These are phyloP conservation scores for Priceomyces castillae DNA, from an alignment of 805 yeast genomes.

Conservation along the genomic window DNA sequence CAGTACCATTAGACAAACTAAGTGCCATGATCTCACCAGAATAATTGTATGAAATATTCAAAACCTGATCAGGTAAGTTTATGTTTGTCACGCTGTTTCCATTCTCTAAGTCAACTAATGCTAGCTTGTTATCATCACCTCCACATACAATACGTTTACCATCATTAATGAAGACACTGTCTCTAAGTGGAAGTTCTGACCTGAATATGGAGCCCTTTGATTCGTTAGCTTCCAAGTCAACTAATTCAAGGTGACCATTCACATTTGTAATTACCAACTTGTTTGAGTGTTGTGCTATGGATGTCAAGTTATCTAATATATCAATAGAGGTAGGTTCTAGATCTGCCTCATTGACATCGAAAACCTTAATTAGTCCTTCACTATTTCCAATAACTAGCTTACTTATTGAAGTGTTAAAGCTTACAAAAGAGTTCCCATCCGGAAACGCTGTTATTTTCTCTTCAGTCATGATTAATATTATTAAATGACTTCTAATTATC, in stretches of 20 bases:
- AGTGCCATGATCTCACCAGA: slow-evolving; percentile 56
- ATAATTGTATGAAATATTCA: slow-evolving; percentile 54
- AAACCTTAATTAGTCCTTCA: slow-evolving; percentile 52
- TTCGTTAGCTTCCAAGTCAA: slow-evolving; percentile 27
- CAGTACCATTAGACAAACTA: slow-evolving; percentile 57
- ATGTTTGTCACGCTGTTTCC: slow-evolving; percentile 30
- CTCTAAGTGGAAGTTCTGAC: slow-evolving; percentile 48
- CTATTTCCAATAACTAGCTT: slow-evolving; percentile 53
- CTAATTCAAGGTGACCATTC: slow-evolving; percentile 43
- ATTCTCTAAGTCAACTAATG: slow-evolving; percentile 40
- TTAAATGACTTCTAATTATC: background rate
- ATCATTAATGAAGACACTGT: slow-evolving; percentile 55
- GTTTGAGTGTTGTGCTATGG: slow-evolving; percentile 24
- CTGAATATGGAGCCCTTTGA: slow-evolving; percentile 41
- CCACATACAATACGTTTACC: slow-evolving; percentile 59
- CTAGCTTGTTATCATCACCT: slow-evolving; percentile 63
- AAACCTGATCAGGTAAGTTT: slow-evolving; percentile 52
- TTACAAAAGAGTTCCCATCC: slow-evolving; percentile 40
- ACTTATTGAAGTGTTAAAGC: slow-evolving; percentile 17
- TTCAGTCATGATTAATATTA: slow-evolving; percentile 20
- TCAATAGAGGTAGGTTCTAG: slow-evolving; percentile 63
- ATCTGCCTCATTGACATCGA: slow-evolving; percentile 46
- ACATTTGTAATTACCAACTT: slow-evolving; percentile 35
- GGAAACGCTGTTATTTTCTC: slow-evolving; percentile 36
- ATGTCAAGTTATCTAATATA: slow-evolving; percentile 44